Conservation (phyloP, 176 grass and related monocot genomes). For the Ensete glaucum region DNA sequence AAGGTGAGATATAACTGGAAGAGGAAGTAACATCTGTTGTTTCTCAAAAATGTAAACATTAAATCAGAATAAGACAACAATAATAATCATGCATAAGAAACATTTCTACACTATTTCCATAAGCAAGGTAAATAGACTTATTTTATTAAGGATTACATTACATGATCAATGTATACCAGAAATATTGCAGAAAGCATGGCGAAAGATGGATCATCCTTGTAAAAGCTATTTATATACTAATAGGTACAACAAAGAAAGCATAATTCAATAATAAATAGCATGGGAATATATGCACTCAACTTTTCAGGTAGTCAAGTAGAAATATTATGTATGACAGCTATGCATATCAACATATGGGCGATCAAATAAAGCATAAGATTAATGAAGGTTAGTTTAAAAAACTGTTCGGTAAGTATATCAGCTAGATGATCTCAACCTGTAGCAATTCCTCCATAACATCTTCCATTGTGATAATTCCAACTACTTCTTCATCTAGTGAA, state of each 20-base stretch:
- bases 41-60: no score
- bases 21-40: no score
- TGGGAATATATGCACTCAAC: background rate
- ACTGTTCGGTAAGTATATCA: background rate
- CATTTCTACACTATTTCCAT: no score
- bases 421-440: slow-evolving; percentile 44
- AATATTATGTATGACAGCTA: background rate
- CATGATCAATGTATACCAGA: no score
- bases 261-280: background rate
- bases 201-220: no score
- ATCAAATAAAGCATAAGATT: background rate
- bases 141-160: no score
- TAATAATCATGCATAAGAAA: no score
- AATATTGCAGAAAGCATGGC: no score
- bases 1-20: no score
- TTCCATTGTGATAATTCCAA: slow-evolving; percentile 98
- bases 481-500: slow-evolving; percentile 76
- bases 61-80: no score
- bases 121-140: no score
- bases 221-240: no score
- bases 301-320: background rate
- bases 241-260: background rate
- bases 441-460: slow-evolving; percentile 94
- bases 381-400: slow-evolving; percentile 3
- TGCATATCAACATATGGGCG: background rate